Evolutionary conservation across 495 filamentous ascomycete species (phyloP).

Genomic region (Friedmanniomyces simplex): DNA sequence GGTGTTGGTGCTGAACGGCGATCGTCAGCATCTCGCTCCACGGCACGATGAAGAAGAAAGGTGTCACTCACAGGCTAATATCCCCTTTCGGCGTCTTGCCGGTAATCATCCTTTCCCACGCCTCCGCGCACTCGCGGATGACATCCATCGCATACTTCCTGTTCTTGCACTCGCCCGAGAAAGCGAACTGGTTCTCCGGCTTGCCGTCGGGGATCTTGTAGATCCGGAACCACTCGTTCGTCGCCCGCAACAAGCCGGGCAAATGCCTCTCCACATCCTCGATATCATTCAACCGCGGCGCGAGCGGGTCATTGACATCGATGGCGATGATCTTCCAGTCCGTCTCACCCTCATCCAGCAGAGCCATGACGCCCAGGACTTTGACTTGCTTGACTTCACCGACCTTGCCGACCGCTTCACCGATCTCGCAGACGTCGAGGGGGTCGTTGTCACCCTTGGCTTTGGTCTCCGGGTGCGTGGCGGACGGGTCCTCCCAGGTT

Average conservation of each 20-base stretch:
- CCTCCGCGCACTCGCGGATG: constrained; percentile 88
- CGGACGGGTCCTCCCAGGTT: constrained; percentile 99
- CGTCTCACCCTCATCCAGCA: constrained; percentile 98
- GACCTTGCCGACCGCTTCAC: constrained; percentile 87
- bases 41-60: neutral
- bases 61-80: constrained; percentile 63
- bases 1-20: constrained; percentile 58
- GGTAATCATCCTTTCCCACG: constrained; percentile 90
- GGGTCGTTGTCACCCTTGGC: constrained; percentile 99
- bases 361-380: constrained; percentile 97
- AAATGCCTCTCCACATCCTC: constrained; percentile 99
- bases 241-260: constrained; percentile 88
- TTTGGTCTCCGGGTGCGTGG: constrained; percentile 95
- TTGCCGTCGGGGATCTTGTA: constrained; percentile 99
- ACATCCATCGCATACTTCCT: constrained; percentile 96
- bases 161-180: constrained; percentile 99
- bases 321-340: constrained; percentile 99
- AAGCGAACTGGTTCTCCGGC: constrained; percentile 99
- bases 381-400: constrained; percentile 99
- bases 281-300: constrained; percentile 92
- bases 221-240: constrained; percentile 99
- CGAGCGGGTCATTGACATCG: constrained; percentile 94
- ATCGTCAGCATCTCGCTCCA: neutral
- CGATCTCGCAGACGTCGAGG: constrained; percentile 98
- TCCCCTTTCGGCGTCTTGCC: constrained; percentile 70